Base-by-base conservation (phyloP, 306 rosid species). In the Pyrus betulifolia region DNA sequence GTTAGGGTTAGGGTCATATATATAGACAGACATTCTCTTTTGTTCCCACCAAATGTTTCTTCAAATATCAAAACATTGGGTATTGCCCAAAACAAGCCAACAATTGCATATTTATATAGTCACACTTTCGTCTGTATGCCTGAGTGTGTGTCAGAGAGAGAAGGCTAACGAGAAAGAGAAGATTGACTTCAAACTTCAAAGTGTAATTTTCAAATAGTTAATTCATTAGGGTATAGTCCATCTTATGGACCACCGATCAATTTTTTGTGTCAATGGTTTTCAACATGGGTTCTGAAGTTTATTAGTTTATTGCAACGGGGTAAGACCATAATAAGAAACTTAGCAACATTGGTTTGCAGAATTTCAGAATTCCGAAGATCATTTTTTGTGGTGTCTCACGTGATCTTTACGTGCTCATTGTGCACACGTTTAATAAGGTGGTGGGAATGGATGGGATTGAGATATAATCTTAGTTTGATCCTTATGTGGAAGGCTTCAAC, bases 11-110 rank as follows among this genome's bases (percentile, higher is more conserved):
- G 60, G 23, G 61, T 19, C 14, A 21, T 55, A 55, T 55, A 60
- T 25, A 62, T 79, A 76, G 79, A 88, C 89, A 76, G 64, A 91
- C 89, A 91, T 86, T 91, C 97, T 86, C 73, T 76, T 76, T 70
- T 60, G 74, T 80, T 82, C 74, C 74, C 60, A 71, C 17, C 71
- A 83, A 78, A 82, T 83, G 82, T 76, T 76, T 78, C 75, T 78
- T 12, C 82, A 67, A 61, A 70, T 69, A 83, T 76, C 78, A 70
- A 81, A 62, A 70, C 49, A 54, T 62, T 54, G 87, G 85, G 68
- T 67, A 63, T 66, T 51, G 81, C 33, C 40, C 74, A 75, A 79
- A 69, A 78, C 57, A 33, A 69, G 81, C 77, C 60, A 74, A 46
- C 77, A 60, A 72, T 42, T 10, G 5, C 27, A 22, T 40, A 38